Evolutionary conservation across 78 protist species (phyloP).

Genomic region (Dictyostelium capitatum): DNA sequence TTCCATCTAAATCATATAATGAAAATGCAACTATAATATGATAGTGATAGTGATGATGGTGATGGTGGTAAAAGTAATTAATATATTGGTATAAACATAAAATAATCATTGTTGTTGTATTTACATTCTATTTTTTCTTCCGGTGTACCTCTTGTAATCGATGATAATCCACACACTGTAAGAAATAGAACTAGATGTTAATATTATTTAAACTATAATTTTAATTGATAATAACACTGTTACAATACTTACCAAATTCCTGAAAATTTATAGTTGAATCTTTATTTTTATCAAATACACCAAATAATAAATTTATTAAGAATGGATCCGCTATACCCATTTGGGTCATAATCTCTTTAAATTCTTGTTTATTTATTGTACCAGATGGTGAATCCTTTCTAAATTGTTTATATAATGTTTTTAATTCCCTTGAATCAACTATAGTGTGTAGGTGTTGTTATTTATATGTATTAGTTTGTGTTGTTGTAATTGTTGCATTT

Average conservation of each 20-base stretch:
- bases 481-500: background rate
- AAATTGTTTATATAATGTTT: slow-evolving; percentile 75
- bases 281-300: slow-evolving; percentile 84
- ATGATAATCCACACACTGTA: slow-evolving; percentile 72
- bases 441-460: background rate
- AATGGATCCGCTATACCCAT: slow-evolving; percentile 87
- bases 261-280: slow-evolving; percentile 81
- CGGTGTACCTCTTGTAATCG: slow-evolving; percentile 86
- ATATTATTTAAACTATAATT: background rate
- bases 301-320: slow-evolving; percentile 78
- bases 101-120: no score
- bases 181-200: no score
- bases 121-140: slow-evolving; percentile 87
- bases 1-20: slow-evolving; percentile 86
- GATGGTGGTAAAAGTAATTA: background rate
- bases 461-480: background rate
- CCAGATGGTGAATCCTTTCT: slow-evolving; percentile 86
- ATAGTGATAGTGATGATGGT: background rate
- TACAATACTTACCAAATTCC: slow-evolving; percentile 47
- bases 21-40: slow-evolving; percentile 71
- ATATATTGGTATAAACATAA: background rate
- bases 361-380: slow-evolving; percentile 36
- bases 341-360: slow-evolving; percentile 81
- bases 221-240: background rate
- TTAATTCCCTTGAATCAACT: slow-evolving; percentile 82